Evolutionary conservation across 2,329 filamentous ascomycete species (phyloP).

Genomic region (Pestalotiopsis sp.): DNA sequence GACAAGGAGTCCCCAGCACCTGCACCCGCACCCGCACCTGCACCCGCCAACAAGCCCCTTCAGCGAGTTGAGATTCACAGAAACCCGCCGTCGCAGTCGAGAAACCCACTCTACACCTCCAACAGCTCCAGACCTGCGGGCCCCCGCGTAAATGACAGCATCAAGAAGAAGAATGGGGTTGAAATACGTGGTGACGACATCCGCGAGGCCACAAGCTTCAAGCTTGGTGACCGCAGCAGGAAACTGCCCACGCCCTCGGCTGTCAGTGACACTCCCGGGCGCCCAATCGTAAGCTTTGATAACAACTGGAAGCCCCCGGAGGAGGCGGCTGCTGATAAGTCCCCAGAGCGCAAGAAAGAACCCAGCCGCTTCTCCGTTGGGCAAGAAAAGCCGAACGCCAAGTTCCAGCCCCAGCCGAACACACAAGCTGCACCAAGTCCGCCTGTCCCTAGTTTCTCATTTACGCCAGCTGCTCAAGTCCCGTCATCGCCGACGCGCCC

Average conservation of each 20-base stretch:
- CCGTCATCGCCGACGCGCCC: conserved; percentile 35
- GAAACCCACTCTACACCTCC: conserved; percentile 76
- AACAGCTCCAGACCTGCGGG: conserved; percentile 51
- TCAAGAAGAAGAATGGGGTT: conserved; percentile 72
- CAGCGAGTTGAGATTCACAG: conserved; percentile 74
- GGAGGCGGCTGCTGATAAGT: conserved; percentile 71
- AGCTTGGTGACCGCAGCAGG: conserved; percentile 79
- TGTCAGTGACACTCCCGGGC: conserved; percentile 86
- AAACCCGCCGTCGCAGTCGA: conserved; percentile 81
- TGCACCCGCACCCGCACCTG: neutral
- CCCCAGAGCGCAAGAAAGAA: conserved; percentile 49
- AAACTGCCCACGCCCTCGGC: conserved; percentile 87
- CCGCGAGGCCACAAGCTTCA: conserved; percentile 86
- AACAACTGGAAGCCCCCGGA: conserved; percentile 77
- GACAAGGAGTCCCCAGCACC: neutral
- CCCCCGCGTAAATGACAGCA: conserved; percentile 38
- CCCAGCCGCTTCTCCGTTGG: conserved; percentile 32
- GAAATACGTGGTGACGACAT: conserved; percentile 89
- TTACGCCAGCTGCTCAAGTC: conserved; percentile 48
- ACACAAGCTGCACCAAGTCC: conserved; percentile 38
- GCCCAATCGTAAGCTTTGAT: conserved; percentile 97
- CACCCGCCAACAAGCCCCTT: conserved; percentile 37
- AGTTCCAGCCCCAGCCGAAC: conserved; percentile 26
- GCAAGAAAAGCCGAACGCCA: conserved; percentile 25
- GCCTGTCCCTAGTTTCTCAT: conserved; percentile 54